These are phyloP conservation scores for Scheffersomyces titani DNA, from an alignment of 1,139 yeast genomes.

Conservation along the genomic window DNA sequence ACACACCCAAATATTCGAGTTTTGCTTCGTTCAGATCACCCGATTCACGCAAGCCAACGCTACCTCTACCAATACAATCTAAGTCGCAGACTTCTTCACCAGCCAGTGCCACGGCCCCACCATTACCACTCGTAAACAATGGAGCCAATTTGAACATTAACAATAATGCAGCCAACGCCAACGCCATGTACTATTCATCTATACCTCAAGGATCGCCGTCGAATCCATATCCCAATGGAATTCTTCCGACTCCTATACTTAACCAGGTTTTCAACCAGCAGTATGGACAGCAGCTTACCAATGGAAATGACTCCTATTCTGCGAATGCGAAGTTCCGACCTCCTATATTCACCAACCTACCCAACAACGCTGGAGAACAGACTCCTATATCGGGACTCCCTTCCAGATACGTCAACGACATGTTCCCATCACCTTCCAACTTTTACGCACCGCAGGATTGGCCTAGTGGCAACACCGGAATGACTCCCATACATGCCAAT, in stretches of 20 bases:
- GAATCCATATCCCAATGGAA: conserved; percentile 18
- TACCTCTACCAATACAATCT: conserved; percentile 41
- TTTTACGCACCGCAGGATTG: conserved; percentile 50
- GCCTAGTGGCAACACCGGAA: conserved; percentile 33
- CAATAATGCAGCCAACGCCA: conserved; percentile 1
- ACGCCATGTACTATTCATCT: conserved; percentile 23
- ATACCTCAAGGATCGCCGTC: conserved; percentile 33
- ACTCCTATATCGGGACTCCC: conserved; percentile 54
- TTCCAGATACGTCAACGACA: conserved; percentile 52
- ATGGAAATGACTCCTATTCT: conserved; percentile 1
- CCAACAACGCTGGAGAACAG: conserved; percentile 39
- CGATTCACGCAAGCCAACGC: conserved; percentile 37
- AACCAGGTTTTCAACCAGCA: conserved; percentile 33
- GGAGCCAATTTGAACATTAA: neutral
- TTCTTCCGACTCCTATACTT: conserved; percentile 40
- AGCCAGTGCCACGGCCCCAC: conserved; percentile 43
- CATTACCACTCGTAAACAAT: conserved; percentile 23
- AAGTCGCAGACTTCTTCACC: conserved; percentile 51
- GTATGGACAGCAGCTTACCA: conserved; percentile 1
- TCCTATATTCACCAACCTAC: conserved; percentile 9
- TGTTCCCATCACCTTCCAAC: conserved; percentile 57
- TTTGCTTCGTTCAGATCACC: conserved; percentile 40
- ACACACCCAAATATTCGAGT: conserved; percentile 23
- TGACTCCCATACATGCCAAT: conserved; percentile 36
- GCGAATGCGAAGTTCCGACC: conserved; percentile 9